Conservation (phyloP, 2,329 filamentous ascomycete species). For the Alternaria ethzedia region DNA sequence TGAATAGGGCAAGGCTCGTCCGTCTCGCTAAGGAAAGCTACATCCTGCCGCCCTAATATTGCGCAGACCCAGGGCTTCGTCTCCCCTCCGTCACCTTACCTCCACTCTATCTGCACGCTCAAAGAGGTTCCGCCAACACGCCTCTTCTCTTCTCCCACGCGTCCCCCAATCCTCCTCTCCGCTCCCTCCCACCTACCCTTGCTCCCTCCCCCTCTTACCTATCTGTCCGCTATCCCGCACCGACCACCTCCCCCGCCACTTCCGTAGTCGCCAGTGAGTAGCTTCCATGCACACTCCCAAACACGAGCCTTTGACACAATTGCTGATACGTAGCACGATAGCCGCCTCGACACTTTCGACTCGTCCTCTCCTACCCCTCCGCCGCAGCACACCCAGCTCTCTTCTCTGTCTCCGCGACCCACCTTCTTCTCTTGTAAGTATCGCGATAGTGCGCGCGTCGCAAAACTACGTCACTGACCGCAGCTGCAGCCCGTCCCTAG, state of each 20-base stretch:
- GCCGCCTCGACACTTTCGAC: slow-evolving; percentile 11
- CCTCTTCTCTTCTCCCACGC: slow-evolving; percentile 29
- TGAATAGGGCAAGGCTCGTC: slow-evolving; percentile 37
- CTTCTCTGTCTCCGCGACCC: slow-evolving; percentile 6
- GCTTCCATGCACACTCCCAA: slow-evolving; percentile 19
- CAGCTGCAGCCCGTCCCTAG: slow-evolving; percentile 30
- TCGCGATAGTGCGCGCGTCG: slow-evolving; percentile 19
- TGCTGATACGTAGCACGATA: slow-evolving; percentile 29
- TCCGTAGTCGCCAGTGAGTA: slow-evolving; percentile 41
- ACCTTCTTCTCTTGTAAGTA: slow-evolving; percentile 24
- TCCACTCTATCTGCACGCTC: slow-evolving; percentile 17
- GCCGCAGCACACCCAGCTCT: slow-evolving; percentile 2
- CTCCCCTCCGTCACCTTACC: slow-evolving; percentile 31
- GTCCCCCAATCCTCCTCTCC: slow-evolving; percentile 24
- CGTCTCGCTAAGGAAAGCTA: slow-evolving; percentile 41
- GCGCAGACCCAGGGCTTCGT: slow-evolving; percentile 9
- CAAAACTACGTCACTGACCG: slow-evolving; percentile 38
- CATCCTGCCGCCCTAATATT: slow-evolving; percentile 34
- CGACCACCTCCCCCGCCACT: slow-evolving; percentile 46
- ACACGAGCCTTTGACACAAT: slow-evolving; percentile 27
- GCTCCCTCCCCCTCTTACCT: slow-evolving; percentile 11
- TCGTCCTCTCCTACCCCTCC: slow-evolving; percentile 12
- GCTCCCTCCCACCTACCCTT: slow-evolving; percentile 22
- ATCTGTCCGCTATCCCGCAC: slow-evolving; percentile 31
- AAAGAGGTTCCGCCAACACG: slow-evolving; percentile 20